Evolutionary conservation across 495 filamentous ascomycete genomes (phyloP).

Genomic region (Pyronema omphalodes): DNA sequence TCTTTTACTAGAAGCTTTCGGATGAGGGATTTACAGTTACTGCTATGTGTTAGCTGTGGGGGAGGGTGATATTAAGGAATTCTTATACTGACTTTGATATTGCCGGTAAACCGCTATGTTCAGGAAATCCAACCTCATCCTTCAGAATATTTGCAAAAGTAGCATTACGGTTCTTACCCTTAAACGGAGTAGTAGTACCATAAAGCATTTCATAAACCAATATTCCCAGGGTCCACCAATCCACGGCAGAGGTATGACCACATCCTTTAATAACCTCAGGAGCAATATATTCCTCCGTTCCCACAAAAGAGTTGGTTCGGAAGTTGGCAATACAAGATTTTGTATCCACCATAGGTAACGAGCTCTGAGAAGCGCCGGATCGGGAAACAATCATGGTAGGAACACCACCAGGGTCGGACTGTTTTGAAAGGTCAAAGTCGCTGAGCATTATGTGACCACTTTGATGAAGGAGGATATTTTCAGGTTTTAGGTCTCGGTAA

Average conservation of each 20-base stretch:
- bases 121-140: slow-evolving; percentile 88
- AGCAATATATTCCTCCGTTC: slow-evolving; percentile 96
- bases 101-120: slow-evolving; percentile 62
- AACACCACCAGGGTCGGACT: slow-evolving; percentile 87
- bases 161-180: slow-evolving; percentile 94
- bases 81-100: slow-evolving; percentile 59
- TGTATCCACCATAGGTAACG: slow-evolving; percentile 86
- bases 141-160: slow-evolving; percentile 95
- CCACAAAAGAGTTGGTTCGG: slow-evolving; percentile 94
- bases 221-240: slow-evolving; percentile 98
- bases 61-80: neutral
- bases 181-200: slow-evolving; percentile 95
- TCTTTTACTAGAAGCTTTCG: slow-evolving; percentile 96
- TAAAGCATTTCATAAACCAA: slow-evolving; percentile 98
- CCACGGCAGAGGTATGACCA: slow-evolving; percentile 92
- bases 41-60: slow-evolving; percentile 25
- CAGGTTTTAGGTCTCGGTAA: slow-evolving; percentile 91
- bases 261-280: slow-evolving; percentile 98
- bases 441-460: slow-evolving; percentile 99
- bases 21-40: slow-evolving; percentile 90
- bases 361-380: slow-evolving; percentile 59
- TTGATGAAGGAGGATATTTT: slow-evolving; percentile 94
- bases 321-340: slow-evolving; percentile 98
- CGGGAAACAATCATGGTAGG: slow-evolving; percentile 93
- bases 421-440: slow-evolving; percentile 95